A percentile compares a stretch with the other conserved stretches of the same genome.
Evolutionary conservation across 169 alveolate genomes (phyloP).

Genomic region (Eimeria praecox): DNA sequence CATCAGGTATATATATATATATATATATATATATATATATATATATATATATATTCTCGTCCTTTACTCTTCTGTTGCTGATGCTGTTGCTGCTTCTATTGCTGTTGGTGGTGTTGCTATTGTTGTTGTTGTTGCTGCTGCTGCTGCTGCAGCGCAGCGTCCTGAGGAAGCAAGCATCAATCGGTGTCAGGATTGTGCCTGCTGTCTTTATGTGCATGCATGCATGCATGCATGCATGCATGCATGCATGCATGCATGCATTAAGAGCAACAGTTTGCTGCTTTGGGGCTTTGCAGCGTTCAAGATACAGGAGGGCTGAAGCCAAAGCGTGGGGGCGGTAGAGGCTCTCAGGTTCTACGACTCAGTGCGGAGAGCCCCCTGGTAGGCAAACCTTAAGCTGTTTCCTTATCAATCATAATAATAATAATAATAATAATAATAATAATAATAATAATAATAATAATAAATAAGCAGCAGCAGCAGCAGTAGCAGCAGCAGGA

Average conservation of each 20-base stretch:
- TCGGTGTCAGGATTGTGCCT: neutral
- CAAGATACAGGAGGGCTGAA: neutral
- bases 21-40: no score
- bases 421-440: no score
- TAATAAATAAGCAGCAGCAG: neutral
- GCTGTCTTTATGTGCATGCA: neutral
- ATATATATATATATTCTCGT: neutral
- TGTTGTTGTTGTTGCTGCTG: neutral
- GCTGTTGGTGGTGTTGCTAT: neutral
- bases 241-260: neutral
- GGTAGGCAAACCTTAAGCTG: neutral
- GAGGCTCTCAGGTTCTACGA: neutral
- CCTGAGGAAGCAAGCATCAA: neutral
- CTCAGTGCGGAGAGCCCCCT: slow-evolving; percentile 66
- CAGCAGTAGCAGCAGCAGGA: neutral
- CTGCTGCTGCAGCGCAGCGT: neutral
- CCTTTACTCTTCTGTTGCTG: neutral
- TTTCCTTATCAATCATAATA: no score
- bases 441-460: no score
- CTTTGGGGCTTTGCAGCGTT: neutral
- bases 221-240: neutral
- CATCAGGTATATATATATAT: slow-evolving; percentile 45
- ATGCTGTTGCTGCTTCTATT: neutral
- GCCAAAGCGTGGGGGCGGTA: neutral
- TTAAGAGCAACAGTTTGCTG: neutral